Conservation (phyloP, 164 flowering plant species). For the Magnolia changhungtana region DNA sequence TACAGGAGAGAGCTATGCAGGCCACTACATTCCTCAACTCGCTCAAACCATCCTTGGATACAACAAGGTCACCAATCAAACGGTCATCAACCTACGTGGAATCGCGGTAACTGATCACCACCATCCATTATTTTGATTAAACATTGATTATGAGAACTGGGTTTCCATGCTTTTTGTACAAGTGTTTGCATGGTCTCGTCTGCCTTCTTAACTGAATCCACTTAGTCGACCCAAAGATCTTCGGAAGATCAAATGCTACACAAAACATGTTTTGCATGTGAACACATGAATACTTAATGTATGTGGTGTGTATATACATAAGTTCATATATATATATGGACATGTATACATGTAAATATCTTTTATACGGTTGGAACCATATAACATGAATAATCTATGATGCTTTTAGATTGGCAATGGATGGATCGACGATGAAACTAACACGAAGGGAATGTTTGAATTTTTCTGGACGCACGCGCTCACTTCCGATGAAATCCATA, state of each 20-base stretch:
- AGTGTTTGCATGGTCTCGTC: too few relatives aligned
- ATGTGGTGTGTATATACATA: too few relatives aligned
- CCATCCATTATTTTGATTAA: not conserved
- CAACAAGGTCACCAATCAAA: constrained; percentile 34
- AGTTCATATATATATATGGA: too few relatives aligned
- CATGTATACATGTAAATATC: too few relatives aligned
- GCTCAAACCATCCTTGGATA: constrained; percentile 50
- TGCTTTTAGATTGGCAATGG: constrained; percentile 58
- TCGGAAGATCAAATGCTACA: too few relatives aligned
- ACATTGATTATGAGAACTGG: too few relatives aligned
- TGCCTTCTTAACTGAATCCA: too few relatives aligned
- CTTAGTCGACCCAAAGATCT: too few relatives aligned
- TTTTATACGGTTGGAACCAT: not conserved
- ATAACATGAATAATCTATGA: too few relatives aligned
- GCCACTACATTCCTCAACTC: constrained; percentile 64
- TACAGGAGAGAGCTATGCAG: constrained; percentile 56
- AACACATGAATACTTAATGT: too few relatives aligned
- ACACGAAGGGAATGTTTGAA: constrained; percentile 46
- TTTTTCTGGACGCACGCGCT: constrained; percentile 74
- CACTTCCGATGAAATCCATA: constrained; percentile 42
- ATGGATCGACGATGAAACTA: constrained; percentile 24
- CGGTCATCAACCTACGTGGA: constrained; percentile 57
- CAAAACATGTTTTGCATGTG: too few relatives aligned
- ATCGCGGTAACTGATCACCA: constrained; percentile 29
- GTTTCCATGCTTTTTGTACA: too few relatives aligned